Percentiles rank a stretch among this genome's conserved stretches.
Conservation (phyloP, 768 basidiomycete species). For the Pluteus cervinus region DNA sequence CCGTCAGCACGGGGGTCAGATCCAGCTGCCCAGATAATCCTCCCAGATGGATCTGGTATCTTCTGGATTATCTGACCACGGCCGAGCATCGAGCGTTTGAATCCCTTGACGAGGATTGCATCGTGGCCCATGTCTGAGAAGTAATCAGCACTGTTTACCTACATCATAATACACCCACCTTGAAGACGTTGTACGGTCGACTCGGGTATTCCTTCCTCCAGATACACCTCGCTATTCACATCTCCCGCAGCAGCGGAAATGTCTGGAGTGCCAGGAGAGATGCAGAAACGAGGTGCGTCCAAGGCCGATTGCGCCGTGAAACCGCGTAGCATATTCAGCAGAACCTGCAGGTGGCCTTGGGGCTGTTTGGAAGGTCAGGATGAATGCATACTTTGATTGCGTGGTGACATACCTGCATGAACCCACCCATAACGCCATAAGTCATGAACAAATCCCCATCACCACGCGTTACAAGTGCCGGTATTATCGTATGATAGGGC, state of each 20-base stretch:
- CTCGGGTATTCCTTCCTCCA: slow-evolving; percentile 75
- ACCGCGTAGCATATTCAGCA: slow-evolving; percentile 85
- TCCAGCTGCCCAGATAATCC: slow-evolving; percentile 90
- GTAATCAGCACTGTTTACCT: slow-evolving; percentile 4
- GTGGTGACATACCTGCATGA: slow-evolving; percentile 61
- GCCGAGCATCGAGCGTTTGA: slow-evolving; percentile 61
- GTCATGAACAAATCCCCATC: slow-evolving; percentile 83
- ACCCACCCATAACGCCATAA: slow-evolving; percentile 91
- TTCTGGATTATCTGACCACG: slow-evolving; percentile 90
- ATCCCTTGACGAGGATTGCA: slow-evolving; percentile 56
- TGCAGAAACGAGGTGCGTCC: slow-evolving; percentile 95
- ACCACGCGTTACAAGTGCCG: slow-evolving; percentile 73
- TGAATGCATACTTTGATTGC: neutral
- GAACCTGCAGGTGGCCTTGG: slow-evolving; percentile 93
- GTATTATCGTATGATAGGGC: slow-evolving; percentile 89
- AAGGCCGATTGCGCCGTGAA: slow-evolving; percentile 85
- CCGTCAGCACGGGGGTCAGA: slow-evolving; percentile 88
- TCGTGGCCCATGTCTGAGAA: slow-evolving; percentile 83
- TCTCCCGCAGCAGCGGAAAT: slow-evolving; percentile 52
- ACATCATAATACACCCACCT: slow-evolving; percentile 34
- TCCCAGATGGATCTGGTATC: slow-evolving; percentile 56
- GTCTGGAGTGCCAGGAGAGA: slow-evolving; percentile 77
- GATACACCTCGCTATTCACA: slow-evolving; percentile 78
- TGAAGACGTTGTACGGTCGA: slow-evolving; percentile 60
- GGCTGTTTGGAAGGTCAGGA: slow-evolving; percentile 42